phyloP scores from a whole-genome alignment of 2,329 filamentous ascomycete species.

The Fusarium oxysporum region DNA sequence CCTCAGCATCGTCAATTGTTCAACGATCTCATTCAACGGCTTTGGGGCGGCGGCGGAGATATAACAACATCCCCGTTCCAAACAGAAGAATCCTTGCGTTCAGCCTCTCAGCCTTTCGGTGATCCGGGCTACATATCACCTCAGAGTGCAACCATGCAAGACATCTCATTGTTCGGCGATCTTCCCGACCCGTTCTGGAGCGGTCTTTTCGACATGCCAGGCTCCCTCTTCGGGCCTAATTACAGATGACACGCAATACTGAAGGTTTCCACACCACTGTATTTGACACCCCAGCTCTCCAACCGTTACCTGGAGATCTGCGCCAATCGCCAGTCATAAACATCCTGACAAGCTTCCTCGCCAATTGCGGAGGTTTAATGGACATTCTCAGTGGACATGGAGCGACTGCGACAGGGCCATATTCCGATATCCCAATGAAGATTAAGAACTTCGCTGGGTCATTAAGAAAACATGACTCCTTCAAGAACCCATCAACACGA shows the following conservation, averaged over 20 bases:
- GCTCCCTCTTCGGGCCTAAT: rapidly evolving
- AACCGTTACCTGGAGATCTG: rapidly evolving
- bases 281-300: rapidly evolving
- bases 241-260: rapidly evolving
- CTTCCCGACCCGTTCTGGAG: background rate
- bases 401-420: too few relatives aligned
- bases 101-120: too few relatives aligned
- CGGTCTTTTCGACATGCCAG: rapidly evolving
- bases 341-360: background rate
- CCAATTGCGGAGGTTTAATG: background rate
- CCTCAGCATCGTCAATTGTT: background rate
- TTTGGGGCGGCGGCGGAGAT: rapidly evolving
- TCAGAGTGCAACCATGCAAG: rapidly evolving
- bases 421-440: too few relatives aligned
- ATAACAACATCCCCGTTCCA: rapidly evolving
- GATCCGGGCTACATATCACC: too few relatives aligned
- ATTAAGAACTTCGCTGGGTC: rapidly evolving
- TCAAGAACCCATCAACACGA: too few relatives aligned
- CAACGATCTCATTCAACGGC: background rate
- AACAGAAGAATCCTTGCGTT: rapidly evolving
- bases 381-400: background rate
- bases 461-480: rapidly evolving
- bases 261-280: background rate
- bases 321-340: background rate
- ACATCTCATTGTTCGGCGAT: background rate